Percentiles rank a stretch among this genome's conserved stretches.
phyloP scores from a whole-genome alignment of 495 filamentous ascomycete genomes.

The Elaphomyces granulatus region DNA sequence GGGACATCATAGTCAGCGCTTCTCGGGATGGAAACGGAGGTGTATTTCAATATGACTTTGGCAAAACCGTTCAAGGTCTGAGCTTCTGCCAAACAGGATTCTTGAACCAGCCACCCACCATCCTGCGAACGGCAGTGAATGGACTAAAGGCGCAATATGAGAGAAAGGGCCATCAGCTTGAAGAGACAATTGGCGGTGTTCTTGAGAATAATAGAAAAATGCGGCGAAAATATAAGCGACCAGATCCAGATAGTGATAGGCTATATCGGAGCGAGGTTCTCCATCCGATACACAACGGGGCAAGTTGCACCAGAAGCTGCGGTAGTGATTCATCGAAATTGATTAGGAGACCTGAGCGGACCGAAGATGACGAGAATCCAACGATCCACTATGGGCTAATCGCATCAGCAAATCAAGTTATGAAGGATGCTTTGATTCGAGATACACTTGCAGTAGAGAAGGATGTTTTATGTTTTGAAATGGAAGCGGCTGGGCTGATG shows the following conservation, averaged over 20 bases:
- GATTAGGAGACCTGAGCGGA: conserved; percentile 12
- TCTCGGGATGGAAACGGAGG: too few relatives aligned
- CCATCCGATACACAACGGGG: conserved; percentile 13
- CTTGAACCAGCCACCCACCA: conserved; percentile 20
- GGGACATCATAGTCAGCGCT: too few relatives aligned
- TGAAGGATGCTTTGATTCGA: conserved; percentile 16
- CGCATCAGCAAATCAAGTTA: conserved; percentile 15
- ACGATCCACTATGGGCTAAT: conserved; percentile 17
- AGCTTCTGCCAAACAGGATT: conserved; percentile 17
- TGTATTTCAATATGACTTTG: too few relatives aligned
- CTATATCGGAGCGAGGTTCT: conserved; percentile 17
- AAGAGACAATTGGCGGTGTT: conserved; percentile 9
- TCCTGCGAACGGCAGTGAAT: conserved; percentile 10
- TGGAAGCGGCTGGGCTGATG: conserved; percentile 24
- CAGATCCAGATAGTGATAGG: conserved; percentile 16
- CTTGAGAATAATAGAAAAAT: conserved; percentile 11
- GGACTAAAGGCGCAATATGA: conserved; percentile 8
- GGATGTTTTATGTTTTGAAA: conserved; percentile 23
- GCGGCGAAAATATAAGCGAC: conserved; percentile 16
- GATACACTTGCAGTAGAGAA: conserved; percentile 17
- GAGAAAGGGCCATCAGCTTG: conserved; percentile 10
- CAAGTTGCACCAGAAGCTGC: conserved; percentile 13
- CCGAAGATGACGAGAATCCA: conserved; percentile 14
- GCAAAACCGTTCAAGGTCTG: too few relatives aligned
- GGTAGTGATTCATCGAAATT: conserved; percentile 12